A percentile compares a stretch with the other conserved stretches of the same genome.
Evolutionary conservation across 169 alveolate genomes (phyloP).

Genomic region (Eimeria nieschulzi): DNA sequence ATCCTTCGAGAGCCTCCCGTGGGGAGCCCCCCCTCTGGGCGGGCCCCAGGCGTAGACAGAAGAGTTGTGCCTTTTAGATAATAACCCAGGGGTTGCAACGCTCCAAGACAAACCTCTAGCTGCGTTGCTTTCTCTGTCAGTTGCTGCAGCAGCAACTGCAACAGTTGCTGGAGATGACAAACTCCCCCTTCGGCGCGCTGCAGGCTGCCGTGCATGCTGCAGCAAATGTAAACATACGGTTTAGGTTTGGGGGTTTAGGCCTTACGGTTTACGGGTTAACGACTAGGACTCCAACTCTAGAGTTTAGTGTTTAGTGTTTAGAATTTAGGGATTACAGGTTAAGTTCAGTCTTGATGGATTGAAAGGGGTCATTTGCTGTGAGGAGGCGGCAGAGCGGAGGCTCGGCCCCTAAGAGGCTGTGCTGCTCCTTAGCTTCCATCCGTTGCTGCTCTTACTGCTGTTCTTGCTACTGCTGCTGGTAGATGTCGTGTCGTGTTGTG

Average conservation of each 20-base stretch:
- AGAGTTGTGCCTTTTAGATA: background rate
- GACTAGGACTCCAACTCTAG: background rate
- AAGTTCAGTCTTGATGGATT: constrained; percentile 46
- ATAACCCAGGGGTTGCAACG: constrained; percentile 29
- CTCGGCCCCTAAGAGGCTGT: background rate
- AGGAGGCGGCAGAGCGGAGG: constrained; percentile 57
- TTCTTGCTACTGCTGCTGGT: constrained; percentile 33
- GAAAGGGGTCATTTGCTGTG: constrained; percentile 2
- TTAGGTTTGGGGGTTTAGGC: background rate
- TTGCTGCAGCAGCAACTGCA: constrained; percentile 57
- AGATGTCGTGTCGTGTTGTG: background rate
- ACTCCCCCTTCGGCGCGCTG: constrained; percentile 41
- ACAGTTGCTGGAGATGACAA: constrained; percentile 16
- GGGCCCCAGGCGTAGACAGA: background rate
- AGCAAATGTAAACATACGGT: background rate
- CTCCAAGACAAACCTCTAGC: constrained; percentile 1
- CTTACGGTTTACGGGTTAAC: background rate
- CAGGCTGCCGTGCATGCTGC: constrained; percentile 56
- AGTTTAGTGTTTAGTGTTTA: constrained; percentile 19
- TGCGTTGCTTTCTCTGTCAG: constrained; percentile 20
- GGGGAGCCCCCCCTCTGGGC: background rate
- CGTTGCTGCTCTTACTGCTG: constrained; percentile 27
- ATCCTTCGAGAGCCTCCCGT: background rate
- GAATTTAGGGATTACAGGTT: constrained; percentile 25
- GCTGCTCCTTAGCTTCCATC: constrained; percentile 38